Base-by-base conservation (phyloP, 495 filamentous ascomycete species). In the Chaetomium fimeti region DNA sequence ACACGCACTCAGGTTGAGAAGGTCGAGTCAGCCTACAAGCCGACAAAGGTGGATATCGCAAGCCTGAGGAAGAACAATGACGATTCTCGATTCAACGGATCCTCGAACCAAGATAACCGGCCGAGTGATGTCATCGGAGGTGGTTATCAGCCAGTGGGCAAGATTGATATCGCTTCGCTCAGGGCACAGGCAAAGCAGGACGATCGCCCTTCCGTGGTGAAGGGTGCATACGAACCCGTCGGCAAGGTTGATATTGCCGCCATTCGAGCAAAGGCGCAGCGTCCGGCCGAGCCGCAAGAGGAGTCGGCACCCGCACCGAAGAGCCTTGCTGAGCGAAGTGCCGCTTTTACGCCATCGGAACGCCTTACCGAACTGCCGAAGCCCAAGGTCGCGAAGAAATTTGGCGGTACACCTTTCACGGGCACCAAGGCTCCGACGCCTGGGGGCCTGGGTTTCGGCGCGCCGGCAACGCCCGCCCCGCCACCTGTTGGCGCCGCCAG, bases 161-260 rank as follows among this genome's bases (percentile, higher is more conserved):
- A 95, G 74, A 89, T 97, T 18, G 92, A 97, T 69, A 96, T 98
- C 75, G 89, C 90, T 49, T 92, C 91, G 3, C 87, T 98, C 58
- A 82, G 92, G 57, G 86, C 83, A 55, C 87, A 94, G 72, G 93
- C 93, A 11, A 85, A 87, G 66, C 78, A 83, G 58, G 89, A 96
- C 68, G 91, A 96, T 56, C 80, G 92, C 48, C 93, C 93, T 4
- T 82, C 87, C 9, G 81, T 85, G 5, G 90, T 97, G 7, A 98
- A 95, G 75, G 93, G 93, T 16, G 83, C 92, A 15, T 98, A 98
- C 69, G 89, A 96, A 74, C 93, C 93, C 12, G 83, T 99, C 64
- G 95, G 95, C 12, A 97, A 96, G 76, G 90, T 98, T 13, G 92
- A 98, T 70, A 97, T 99, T 77, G 91, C 91, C 55, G 93, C 92